A percentile compares a stretch with the other conserved stretches of the same genome.
Conservation (phyloP, 2,329 filamentous ascomycete genomes). For the Pestalotiopsis sp. region DNA sequence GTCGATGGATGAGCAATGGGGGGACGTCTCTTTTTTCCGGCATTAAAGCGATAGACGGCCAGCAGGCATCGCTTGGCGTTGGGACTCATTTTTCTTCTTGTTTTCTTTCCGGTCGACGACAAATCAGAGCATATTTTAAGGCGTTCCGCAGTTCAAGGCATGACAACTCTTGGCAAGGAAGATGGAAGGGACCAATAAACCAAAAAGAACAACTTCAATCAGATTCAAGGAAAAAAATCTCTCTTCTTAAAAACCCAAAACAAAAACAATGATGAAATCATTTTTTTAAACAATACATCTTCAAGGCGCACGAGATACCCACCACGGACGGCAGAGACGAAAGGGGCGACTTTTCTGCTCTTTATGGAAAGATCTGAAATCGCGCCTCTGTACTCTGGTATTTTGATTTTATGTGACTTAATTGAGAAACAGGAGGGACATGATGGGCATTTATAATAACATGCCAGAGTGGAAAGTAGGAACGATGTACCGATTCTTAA, state of each 20-base stretch:
- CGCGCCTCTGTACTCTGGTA: too few species aligned
- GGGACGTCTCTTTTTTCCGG: not conserved
- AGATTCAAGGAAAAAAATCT: not conserved
- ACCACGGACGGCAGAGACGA: not conserved
- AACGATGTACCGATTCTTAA: too few species aligned
- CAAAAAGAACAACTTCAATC: not conserved
- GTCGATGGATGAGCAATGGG: not conserved
- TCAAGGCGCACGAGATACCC: not conserved
- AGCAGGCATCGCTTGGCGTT: constrained; percentile 7
- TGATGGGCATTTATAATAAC: too few species aligned
- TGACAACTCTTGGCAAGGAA: not conserved
- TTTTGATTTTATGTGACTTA: too few species aligned
- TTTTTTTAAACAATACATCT: not conserved
- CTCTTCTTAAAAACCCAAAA: not conserved
- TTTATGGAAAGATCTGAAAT: too few species aligned
- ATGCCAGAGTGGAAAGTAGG: too few species aligned
- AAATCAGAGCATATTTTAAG: not conserved
- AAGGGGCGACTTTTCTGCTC: not conserved
- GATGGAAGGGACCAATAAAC: not conserved
- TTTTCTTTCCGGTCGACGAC: not conserved
- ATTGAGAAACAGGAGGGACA: too few species aligned
- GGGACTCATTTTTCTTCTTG: not conserved
- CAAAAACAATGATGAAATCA: not conserved
- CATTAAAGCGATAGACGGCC: constrained; percentile 3
- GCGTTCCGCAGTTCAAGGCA: too few species aligned